Evolutionary conservation across 352 stramenopile species (phyloP).

Genomic region (Chrysophaeum taylorii): DNA sequence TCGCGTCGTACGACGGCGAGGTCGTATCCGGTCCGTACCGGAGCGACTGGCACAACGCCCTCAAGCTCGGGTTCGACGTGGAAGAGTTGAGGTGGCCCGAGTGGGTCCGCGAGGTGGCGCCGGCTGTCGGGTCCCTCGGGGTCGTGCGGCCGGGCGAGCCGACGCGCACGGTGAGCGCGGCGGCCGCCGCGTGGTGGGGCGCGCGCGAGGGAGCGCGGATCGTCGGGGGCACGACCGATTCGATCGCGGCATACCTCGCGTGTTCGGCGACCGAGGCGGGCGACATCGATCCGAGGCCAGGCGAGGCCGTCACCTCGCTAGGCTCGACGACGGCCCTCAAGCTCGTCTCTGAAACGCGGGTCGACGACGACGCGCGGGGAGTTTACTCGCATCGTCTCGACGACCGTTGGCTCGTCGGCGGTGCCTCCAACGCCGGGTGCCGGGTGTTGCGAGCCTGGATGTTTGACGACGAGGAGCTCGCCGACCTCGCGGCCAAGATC

Average conservation of each 20-base stretch:
- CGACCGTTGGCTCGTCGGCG: slow-evolving; percentile 44
- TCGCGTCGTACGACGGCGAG: slow-evolving; percentile 5
- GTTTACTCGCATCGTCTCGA: not conserved
- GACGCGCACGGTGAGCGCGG: slow-evolving; percentile 37
- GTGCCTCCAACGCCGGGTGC: slow-evolving; percentile 53
- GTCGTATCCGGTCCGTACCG: not conserved
- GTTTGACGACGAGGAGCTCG: slow-evolving; percentile 47
- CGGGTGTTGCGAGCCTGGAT: slow-evolving; percentile 41
- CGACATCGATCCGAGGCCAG: slow-evolving; percentile 28
- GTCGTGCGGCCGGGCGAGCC: slow-evolving; percentile 43
- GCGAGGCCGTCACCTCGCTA: slow-evolving; percentile 37
- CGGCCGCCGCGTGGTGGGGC: slow-evolving; percentile 34
- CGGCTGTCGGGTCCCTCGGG: slow-evolving; percentile 32
- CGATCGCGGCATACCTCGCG: slow-evolving; percentile 53
- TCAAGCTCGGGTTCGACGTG: slow-evolving; percentile 56
- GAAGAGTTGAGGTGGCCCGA: slow-evolving; percentile 34
- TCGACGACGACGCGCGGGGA: slow-evolving; percentile 45
- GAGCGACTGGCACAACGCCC: slow-evolving; percentile 53
- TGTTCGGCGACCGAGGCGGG: slow-evolving; percentile 26
- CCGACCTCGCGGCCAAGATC: slow-evolving; percentile 36
- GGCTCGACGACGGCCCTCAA: slow-evolving; percentile 52
- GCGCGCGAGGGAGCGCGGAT: slow-evolving; percentile 32
- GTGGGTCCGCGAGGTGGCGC: slow-evolving; percentile 36
- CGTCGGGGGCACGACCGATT: slow-evolving; percentile 51
- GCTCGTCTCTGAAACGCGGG: slow-evolving; percentile 38